Evolutionary conservation across 805 yeast species (phyloP).

Genomic region (Lipomyces yamadae): DNA sequence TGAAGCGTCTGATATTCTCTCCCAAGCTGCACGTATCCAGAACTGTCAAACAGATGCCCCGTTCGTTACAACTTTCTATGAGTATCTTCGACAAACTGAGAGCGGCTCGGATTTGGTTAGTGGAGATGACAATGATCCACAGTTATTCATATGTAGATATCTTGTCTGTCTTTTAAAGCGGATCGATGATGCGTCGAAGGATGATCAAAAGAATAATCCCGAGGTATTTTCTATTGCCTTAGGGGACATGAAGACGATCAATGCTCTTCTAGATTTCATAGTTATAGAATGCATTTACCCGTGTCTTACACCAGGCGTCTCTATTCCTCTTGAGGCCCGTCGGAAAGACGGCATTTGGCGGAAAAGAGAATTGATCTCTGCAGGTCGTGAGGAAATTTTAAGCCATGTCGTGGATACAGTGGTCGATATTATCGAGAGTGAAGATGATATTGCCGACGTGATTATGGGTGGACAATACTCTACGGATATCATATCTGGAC

Average conservation of each 20-base stretch:
- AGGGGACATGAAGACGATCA: slow-evolving; percentile 80
- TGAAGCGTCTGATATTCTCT: slow-evolving; percentile 9
- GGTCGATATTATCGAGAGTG: slow-evolving; percentile 31
- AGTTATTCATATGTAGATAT: slow-evolving; percentile 14
- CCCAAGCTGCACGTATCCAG: slow-evolving; percentile 7
- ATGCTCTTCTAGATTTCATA: slow-evolving; percentile 64
- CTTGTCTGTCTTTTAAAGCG: slow-evolving; percentile 13
- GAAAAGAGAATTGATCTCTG: slow-evolving; percentile 1
- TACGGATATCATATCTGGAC: slow-evolving; percentile 41
- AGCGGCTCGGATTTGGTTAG: background rate
- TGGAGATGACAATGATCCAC: slow-evolving; percentile 12
- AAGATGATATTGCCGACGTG: slow-evolving; percentile 43
- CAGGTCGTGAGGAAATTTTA: slow-evolving; percentile 16
- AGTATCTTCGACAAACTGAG: background rate
- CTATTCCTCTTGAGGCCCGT: slow-evolving; percentile 68
- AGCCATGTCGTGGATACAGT: slow-evolving; percentile 29
- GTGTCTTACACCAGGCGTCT: slow-evolving; percentile 58
- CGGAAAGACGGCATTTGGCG: slow-evolving; percentile 45
- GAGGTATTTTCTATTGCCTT: slow-evolving; percentile 63
- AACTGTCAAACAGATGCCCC: background rate
- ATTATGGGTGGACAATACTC: slow-evolving; percentile 42
- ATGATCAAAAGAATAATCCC: slow-evolving; percentile 26
- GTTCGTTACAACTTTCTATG: background rate
- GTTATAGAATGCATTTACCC: slow-evolving; percentile 76
- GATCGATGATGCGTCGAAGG: slow-evolving; percentile 29